A percentile compares a stretch with the other conserved stretches of the same genome.
Evolutionary conservation across 805 yeast genomes (phyloP).

Genomic region (Starmerella davenportii): DNA sequence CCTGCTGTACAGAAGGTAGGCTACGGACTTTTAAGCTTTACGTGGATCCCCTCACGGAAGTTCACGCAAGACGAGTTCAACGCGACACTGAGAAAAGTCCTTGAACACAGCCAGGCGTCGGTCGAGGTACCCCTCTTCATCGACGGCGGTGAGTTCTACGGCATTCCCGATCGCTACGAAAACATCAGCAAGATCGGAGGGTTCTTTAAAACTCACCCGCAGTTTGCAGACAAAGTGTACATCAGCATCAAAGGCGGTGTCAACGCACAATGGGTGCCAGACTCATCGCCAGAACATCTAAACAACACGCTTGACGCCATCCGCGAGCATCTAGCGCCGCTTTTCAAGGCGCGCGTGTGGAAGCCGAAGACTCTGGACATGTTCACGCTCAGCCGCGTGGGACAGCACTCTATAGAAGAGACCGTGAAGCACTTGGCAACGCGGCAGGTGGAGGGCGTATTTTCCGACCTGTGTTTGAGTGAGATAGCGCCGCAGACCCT

Average conservation of each 20-base stretch:
- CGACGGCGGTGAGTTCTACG: conserved; percentile 71
- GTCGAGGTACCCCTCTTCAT: conserved; percentile 33
- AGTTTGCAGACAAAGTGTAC: conserved; percentile 35
- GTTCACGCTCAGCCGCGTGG: conserved; percentile 61
- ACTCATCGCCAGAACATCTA: conserved; percentile 33
- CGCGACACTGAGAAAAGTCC: conserved; percentile 35
- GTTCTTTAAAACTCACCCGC: conserved; percentile 42
- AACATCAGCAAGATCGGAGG: conserved; percentile 41
- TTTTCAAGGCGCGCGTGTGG: conserved; percentile 12
- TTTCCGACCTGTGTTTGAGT: conserved; percentile 48
- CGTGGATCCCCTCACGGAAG: conserved; percentile 43
- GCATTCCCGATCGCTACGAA: conserved; percentile 28
- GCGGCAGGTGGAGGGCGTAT: background rate
- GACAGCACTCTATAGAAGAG: conserved; percentile 37
- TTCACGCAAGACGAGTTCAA: conserved; percentile 36
- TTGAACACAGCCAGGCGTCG: conserved; percentile 20
- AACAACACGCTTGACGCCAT: conserved; percentile 32
- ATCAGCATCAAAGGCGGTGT: conserved; percentile 55
- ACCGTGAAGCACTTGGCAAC: conserved; percentile 36
- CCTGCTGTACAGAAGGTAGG: conserved; percentile 27
- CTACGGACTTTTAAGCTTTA: conserved; percentile 67
- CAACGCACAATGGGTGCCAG: conserved; percentile 29
- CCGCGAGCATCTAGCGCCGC: conserved; percentile 12
- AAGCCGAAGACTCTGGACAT: conserved; percentile 27
- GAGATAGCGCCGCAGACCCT: conserved; percentile 54